Percentiles rank a stretch among this genome's conserved stretches.
Conservation (phyloP, 345 rosid species). For the Kernera saxatilis region DNA sequence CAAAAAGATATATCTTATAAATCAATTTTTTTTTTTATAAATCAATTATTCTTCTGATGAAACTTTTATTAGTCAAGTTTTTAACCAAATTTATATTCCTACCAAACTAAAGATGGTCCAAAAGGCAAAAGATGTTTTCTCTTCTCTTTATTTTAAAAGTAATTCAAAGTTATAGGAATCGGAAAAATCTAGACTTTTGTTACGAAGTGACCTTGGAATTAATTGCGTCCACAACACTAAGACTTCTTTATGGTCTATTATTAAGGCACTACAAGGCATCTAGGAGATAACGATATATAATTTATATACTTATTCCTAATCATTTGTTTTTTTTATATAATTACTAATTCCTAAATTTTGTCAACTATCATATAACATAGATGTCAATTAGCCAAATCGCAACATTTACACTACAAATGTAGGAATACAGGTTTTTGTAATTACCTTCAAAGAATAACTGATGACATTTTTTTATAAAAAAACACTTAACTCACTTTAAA, state of each 20-base stretch:
- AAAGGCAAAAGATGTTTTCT: constrained; percentile 7
- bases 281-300: not conserved
- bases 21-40: not conserved
- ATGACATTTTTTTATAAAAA: not conserved
- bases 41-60: not conserved
- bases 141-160: not conserved
- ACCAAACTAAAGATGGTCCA: constrained; percentile 16
- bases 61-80: not conserved
- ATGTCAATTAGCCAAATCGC: not conserved
- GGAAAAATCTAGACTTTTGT: not conserved
- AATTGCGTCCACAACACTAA: constrained; percentile 17
- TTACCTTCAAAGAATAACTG: not conserved
- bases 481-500: not conserved
- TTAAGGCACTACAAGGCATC: constrained; percentile 12
- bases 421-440: not conserved
- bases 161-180: constrained; percentile 1
- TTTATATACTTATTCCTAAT: constrained; percentile 16
- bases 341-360: not conserved
- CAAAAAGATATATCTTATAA: not conserved
- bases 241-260: constrained; percentile 20
- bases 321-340: not conserved
- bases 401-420: not conserved
- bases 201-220: constrained; percentile 6
- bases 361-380: not conserved
- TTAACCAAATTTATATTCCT: not conserved